Percentiles rank a stretch among this genome's conserved stretches.
Evolutionary conservation across 441 rosid genomes (phyloP).

Genomic region (Manihot esculenta): DNA sequence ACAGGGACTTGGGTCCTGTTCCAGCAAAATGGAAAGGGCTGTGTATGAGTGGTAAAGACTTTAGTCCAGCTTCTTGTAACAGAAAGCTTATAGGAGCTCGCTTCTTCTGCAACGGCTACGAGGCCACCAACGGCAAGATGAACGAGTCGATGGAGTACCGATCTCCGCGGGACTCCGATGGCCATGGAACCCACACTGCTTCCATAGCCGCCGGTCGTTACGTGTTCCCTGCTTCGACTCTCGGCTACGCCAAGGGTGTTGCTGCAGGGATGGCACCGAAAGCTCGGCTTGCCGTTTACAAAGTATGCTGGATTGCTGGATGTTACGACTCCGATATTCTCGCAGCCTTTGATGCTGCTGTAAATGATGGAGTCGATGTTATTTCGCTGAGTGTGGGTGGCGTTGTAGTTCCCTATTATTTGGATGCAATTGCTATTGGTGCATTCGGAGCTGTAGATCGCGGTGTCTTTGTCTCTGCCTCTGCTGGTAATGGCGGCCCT

Average conservation of each 20-base stretch:
- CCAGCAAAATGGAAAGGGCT: constrained; percentile 81
- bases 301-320: constrained; percentile 75
- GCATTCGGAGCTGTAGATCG: constrained; percentile 72
- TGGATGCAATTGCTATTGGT: constrained; percentile 84
- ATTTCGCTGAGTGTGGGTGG: constrained; percentile 86
- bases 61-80: constrained; percentile 54
- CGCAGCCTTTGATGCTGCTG: constrained; percentile 87
- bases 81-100: constrained; percentile 80
- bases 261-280: constrained; percentile 86
- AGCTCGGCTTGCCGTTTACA: constrained; percentile 66
- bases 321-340: constrained; percentile 79
- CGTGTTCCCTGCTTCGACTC: constrained; percentile 54
- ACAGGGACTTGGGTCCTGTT: constrained; percentile 56
- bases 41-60: constrained; percentile 46
- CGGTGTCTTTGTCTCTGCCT: constrained; percentile 79
- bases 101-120: constrained; percentile 68
- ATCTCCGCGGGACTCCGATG: constrained; percentile 84
- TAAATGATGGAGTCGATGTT: constrained; percentile 78
- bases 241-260: constrained; percentile 66
- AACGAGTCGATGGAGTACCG: constrained; percentile 67
- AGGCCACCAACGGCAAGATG: constrained; percentile 62
- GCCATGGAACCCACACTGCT: constrained; percentile 89
- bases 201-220: constrained; percentile 78
- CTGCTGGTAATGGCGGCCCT: constrained; percentile 76
- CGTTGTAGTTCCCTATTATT: constrained; percentile 76